phyloP scores from a whole-genome alignment of 2,329 filamentous ascomycete genomes.

The Clonostachys byssicola region DNA sequence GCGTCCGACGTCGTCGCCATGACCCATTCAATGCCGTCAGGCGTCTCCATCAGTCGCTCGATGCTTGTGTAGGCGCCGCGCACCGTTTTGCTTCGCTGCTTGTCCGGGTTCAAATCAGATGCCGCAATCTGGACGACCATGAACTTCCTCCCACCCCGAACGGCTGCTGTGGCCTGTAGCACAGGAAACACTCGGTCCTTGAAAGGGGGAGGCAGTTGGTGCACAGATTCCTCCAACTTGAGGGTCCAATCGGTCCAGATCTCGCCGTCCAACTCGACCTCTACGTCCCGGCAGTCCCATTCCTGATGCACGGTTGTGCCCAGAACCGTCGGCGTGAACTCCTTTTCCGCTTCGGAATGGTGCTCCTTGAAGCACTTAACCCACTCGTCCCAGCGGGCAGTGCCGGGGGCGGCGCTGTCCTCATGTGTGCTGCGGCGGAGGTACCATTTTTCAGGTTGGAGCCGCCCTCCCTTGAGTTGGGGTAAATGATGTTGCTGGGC shows the following conservation, averaged over 20 bases:
- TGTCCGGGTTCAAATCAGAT: slow-evolving; percentile 24
- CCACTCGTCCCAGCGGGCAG: slow-evolving; percentile 63
- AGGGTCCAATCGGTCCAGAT: slow-evolving; percentile 44
- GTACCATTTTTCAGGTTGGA: slow-evolving; percentile 54
- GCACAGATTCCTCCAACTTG: slow-evolving; percentile 59
- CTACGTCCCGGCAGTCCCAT: slow-evolving; percentile 40
- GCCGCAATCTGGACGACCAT: slow-evolving; percentile 52
- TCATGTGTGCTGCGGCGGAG: slow-evolving; percentile 59
- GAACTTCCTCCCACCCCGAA: slow-evolving; percentile 36
- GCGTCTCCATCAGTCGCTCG: slow-evolving; percentile 51
- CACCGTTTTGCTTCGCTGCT: slow-evolving; percentile 25
- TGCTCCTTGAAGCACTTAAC: slow-evolving; percentile 49
- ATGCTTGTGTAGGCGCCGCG: slow-evolving; percentile 61
- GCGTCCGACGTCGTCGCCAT: slow-evolving; percentile 77
- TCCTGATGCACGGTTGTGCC: slow-evolving; percentile 26
- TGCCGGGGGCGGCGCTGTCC: slow-evolving; percentile 41
- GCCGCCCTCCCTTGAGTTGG: slow-evolving; percentile 6
- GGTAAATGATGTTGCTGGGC: slow-evolving; percentile 23
- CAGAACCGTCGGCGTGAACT: slow-evolving; percentile 30
- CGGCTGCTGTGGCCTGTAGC: slow-evolving; percentile 53
- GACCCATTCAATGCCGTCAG: slow-evolving; percentile 57
- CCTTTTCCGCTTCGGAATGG: slow-evolving; percentile 31
- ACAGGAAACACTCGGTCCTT: slow-evolving; percentile 63
- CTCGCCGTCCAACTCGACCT: slow-evolving; percentile 26
- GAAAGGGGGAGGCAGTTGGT: slow-evolving; percentile 56